phyloP scores from a whole-genome alignment of 352 stramenopile genomes.

The Phytophthora parvispora region DNA sequence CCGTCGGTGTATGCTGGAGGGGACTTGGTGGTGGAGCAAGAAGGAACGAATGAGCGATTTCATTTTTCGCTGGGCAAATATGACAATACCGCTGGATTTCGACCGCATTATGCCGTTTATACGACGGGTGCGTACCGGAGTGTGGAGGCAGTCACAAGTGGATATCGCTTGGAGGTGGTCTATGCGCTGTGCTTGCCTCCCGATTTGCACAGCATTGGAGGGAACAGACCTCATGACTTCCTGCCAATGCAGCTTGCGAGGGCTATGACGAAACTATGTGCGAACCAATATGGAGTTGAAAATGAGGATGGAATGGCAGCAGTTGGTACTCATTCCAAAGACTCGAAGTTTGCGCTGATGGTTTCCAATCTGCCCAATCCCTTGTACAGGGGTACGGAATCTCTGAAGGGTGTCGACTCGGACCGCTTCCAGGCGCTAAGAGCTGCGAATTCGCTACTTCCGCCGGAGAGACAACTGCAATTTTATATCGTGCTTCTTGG shows the following conservation, averaged over 20 bases:
- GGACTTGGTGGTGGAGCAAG: background rate
- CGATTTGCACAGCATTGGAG: background rate
- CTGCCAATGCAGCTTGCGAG: background rate
- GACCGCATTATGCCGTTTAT: slow-evolving; percentile 4
- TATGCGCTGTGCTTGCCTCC: slow-evolving; percentile 1
- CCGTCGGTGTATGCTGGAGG: background rate
- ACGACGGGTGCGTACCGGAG: background rate
- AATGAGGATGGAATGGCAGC: background rate
- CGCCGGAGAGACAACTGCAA: background rate
- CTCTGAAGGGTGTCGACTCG: background rate
- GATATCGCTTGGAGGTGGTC: slow-evolving; percentile 7
- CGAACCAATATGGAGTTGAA: background rate
- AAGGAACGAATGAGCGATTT: background rate
- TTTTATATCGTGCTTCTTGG: background rate
- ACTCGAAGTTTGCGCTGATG: background rate
- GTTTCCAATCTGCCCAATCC: background rate
- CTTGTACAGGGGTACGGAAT: background rate
- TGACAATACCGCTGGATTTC: background rate
- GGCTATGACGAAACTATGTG: background rate
- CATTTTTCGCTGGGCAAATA: background rate
- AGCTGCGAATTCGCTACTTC: background rate
- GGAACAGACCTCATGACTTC: background rate
- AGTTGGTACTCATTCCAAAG: background rate
- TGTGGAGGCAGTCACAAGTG: slow-evolving; percentile 5
- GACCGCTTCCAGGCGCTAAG: slow-evolving; percentile 1